Percentiles rank a stretch among this genome's conserved stretches.
Evolutionary conservation across 805 yeast species (phyloP).

Genomic region (Candida pseudoglaebosa): DNA sequence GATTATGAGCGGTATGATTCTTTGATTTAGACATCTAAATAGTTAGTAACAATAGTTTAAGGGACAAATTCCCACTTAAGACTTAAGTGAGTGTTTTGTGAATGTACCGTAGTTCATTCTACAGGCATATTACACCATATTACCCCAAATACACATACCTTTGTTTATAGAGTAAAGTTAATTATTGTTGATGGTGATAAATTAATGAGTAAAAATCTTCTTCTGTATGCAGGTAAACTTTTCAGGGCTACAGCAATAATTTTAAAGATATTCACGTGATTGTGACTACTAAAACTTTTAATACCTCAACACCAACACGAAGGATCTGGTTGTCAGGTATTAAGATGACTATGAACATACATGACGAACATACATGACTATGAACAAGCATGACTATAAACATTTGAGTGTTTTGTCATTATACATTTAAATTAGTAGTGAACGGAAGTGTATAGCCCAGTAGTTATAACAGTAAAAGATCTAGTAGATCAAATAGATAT

Average conservation of each 20-base stretch:
- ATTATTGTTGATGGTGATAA: background rate
- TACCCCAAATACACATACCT: constrained; percentile 45
- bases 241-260: background rate
- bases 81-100: background rate
- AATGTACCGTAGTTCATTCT: background rate
- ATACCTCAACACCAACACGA: no score
- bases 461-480: no score
- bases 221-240: background rate
- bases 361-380: no score
- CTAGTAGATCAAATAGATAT: background rate
- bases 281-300: background rate
- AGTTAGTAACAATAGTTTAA: background rate
- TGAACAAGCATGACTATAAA: no score
- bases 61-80: background rate
- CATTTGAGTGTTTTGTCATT: no score
- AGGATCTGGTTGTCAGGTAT: no score
- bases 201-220: constrained; percentile 1
- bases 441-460: no score
- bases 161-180: constrained; percentile 32
- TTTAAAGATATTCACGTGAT: background rate
- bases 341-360: no score
- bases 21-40: constrained; percentile 89
- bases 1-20: constrained; percentile 99
- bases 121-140: background rate
- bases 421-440: no score